Evolutionary conservation across 441 rosid species (phyloP), one percentile per base, ranked within the genome.

Genomic region (Omphalea diandra): DNA sequence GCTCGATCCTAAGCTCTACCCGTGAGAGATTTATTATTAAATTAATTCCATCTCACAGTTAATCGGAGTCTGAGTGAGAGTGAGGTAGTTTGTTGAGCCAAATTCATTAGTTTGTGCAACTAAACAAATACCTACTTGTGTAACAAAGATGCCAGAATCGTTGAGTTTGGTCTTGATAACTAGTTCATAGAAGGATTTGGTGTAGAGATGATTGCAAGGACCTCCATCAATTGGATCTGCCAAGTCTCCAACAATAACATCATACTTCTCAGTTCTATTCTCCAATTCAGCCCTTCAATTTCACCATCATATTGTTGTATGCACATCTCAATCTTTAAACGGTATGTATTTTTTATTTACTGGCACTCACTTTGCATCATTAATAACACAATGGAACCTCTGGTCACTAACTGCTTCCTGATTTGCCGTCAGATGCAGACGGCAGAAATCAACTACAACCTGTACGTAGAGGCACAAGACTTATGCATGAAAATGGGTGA

Each of bases 201-300:
- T 90, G 81, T 93, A 93, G 67, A 92, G 96, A 69, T 90, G 90
- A 83, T 90, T 88, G 80, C 98, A 93, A 18, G 98, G 96, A 9
- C 98, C 97, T 63, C 95, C 97, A 80, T 90, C 97, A 31, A 92
- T 90, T 43, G 98, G 98, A 65, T 92, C 98, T 1, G 98, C 98
- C 55, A 93, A 76, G 75, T 90, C 98, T 73, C 98, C 98, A 12
- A 90, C 86, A 65, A 93, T 93, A 33, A 93, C 70, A 63, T 93
- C 97, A 75, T 78, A 93, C 75, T 82, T 86, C 66, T 85, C 93
- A 65, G 75, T 85, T 61, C 90, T 87, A 27, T 75, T 83, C 85
- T 83, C 85, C 67, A 93, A 74, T 70, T 93, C 98, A 69, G 82
- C 93, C 85, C 98, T 90, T 79, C 52, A 79, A 41, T 6, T 33